Evolutionary conservation across 805 yeast species (phyloP), one percentile per base, ranked within the genome.

Genomic region (Tetrapisispora fleetii): DNA sequence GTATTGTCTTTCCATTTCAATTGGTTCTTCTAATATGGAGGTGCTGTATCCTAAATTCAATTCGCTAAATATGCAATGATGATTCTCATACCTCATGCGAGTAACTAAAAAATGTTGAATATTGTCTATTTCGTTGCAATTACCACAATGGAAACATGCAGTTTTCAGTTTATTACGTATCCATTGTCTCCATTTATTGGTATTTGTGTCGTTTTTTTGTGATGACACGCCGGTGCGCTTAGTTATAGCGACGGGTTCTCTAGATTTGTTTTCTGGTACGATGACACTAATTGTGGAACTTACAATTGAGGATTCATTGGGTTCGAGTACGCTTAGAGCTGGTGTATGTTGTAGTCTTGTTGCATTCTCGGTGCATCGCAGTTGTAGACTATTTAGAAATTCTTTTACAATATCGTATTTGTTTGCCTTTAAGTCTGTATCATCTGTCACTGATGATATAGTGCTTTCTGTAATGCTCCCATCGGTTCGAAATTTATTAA

Each of bases 391-490:
- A 41, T 30, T 46, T 45, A 43, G 50, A 54, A 10, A 41, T 19
- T 41, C 44, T 19, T 41, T 28, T 8, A 41, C 37, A 11, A 54
- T 47, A 32, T 54, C 57, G 44, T 48, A 50, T 41, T 54, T 54
- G 40, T 52, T 50, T 33, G 52, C 52, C 50, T 45, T 43, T 30
- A 42, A 38, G 16, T 42, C 50, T 1, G 16, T 14, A 2, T 47
- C 46, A 27, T 36, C 21, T 30, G 30, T 32, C 4, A 30, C 35
- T 22, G 17, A 11, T 7, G 43, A 40, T 40, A 21, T 22, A 4
- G 24, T 21, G 18, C 18, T 27, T 7, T 21, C 17, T 32, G 33
- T 32, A 13, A 18, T 22, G n/a, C 33, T 40, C 18, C 21, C 30
- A 37, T 41, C 17, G 17, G 11, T 28, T 10, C 21, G 21, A 19